phyloP scores from a whole-genome alignment of 1,284 basidiomycete species.

The Trichosporon sp. region DNA sequence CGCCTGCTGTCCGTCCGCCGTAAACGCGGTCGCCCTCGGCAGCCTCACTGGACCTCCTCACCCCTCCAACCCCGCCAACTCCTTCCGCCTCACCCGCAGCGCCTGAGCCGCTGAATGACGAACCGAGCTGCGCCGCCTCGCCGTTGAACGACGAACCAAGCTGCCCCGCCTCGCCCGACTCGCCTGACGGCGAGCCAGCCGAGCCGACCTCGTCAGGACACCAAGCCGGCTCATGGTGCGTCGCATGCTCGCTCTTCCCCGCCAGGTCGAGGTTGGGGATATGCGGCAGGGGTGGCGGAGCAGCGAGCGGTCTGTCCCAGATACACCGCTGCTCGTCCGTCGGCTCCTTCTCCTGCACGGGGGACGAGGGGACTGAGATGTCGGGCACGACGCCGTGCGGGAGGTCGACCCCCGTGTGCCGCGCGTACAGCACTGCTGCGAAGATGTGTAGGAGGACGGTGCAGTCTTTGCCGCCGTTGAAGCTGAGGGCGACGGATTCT shows the following conservation, averaged over 20 bases:
- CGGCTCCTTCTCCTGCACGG: neutral
- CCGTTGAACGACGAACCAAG: no score
- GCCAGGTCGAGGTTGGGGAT: neutral
- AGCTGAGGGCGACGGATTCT: conserved; percentile 73
- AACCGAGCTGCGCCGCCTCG: no score
- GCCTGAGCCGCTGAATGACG: no score
- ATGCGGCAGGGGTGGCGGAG: conserved; percentile 17
- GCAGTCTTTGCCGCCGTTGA: conserved; percentile 98
- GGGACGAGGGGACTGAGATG: neutral
- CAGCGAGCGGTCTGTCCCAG: conserved; percentile 7
- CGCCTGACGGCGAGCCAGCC: conserved; percentile 24
- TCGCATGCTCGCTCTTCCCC: neutral
- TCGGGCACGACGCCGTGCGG: neutral
- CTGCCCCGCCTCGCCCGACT: neutral
- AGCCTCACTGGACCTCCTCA: no score
- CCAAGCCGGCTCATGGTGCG: conserved; percentile 24
- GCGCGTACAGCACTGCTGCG: conserved; percentile 58
- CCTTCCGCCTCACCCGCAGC: no score
- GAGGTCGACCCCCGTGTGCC: conserved; percentile 21
- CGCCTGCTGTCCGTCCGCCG: neutral
- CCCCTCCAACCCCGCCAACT: no score
- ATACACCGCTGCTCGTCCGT: conserved; percentile 3
- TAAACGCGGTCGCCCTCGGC: no score
- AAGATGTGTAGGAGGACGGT: conserved; percentile 91
- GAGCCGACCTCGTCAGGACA: no score